These are phyloP conservation scores for Plasmodium knowlesi DNA, from an alignment of 169 alveolate genomes.

Conservation along the genomic window DNA sequence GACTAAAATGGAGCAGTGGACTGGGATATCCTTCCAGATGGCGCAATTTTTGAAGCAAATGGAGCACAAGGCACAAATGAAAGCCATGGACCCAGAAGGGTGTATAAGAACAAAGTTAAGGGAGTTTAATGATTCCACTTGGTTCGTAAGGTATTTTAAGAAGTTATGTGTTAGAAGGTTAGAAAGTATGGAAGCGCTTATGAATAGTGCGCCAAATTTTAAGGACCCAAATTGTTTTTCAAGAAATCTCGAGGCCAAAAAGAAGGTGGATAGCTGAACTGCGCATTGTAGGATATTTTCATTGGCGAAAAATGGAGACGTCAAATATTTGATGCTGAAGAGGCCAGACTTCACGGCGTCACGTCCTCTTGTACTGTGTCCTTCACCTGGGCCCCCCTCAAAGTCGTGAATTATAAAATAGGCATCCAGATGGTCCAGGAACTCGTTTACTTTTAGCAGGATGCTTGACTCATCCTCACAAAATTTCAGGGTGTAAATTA, in stretches of 20 bases:
- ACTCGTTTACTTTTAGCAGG: slow-evolving; percentile 20
- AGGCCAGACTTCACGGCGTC: not conserved
- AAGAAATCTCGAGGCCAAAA: slow-evolving; percentile 65
- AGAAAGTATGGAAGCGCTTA: slow-evolving; percentile 45
- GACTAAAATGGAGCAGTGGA: slow-evolving; percentile 41
- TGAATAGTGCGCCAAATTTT: slow-evolving; percentile 40
- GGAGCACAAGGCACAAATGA: slow-evolving; percentile 65
- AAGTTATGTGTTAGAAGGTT: slow-evolving; percentile 19
- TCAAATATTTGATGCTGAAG: slow-evolving; percentile 41
- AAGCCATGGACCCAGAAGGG: slow-evolving; percentile 74
- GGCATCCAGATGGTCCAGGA: slow-evolving; percentile 39
- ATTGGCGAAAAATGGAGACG: slow-evolving; percentile 45
- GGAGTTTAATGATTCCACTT: slow-evolving; percentile 28
- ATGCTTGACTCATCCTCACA: slow-evolving; percentile 34
- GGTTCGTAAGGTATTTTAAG: slow-evolving; percentile 8
- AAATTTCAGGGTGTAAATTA: slow-evolving; percentile 43
- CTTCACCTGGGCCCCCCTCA: not conserved
- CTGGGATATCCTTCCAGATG: slow-evolving; percentile 62
- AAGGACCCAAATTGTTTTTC: slow-evolving; percentile 61
- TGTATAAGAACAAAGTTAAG: slow-evolving; percentile 47
- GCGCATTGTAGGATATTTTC: slow-evolving; percentile 56
- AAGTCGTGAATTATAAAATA: slow-evolving; percentile 42
- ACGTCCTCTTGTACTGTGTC: not conserved
- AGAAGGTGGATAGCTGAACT: slow-evolving; percentile 51
- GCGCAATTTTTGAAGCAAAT: slow-evolving; percentile 58